Base-by-base conservation (phyloP, 805 yeast species). In the Suhomyces prunicola region DNA sequence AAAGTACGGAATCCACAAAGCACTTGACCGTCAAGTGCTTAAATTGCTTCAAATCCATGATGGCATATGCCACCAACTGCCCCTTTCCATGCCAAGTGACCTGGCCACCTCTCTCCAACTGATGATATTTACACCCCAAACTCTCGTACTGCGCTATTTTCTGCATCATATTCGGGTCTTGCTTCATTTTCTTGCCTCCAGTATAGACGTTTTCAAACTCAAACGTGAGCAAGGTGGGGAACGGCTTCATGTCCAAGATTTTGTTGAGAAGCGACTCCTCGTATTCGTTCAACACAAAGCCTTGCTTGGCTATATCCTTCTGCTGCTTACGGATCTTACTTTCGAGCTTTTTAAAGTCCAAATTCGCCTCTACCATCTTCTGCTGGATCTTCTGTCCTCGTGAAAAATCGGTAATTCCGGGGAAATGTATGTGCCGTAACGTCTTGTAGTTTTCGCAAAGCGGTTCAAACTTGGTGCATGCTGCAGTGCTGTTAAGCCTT, bases 81-180 rank as follows among this genome's bases (percentile, higher is more conserved):
- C 99, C 99, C 1, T 94, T 88, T 0, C 98, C 98, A 71, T 94
- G 99, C 76, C 89, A 94, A 0, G 99, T 94, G 1, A 94, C 83
- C 66, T 94, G 96, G 0, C 99, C 99, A 13, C 99, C 99, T 56
- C 99, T 76, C 50, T 84, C 84, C 0, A 94, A 81, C 61, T 89
- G 93, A n/a, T 85, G 79, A 63, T 83, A 88, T 29, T 77, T 77
- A 13, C 91, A 86, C n/a, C 78, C 78, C 41, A 74, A 54, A 27
- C 47, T 52, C 48, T 70, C 62, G 59, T 65, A 72, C 35, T 56
- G 57, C 47, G 55, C 39, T 41, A 67, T 62, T 60, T 69, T 66
- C 5, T 60, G 64, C 17, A 49, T 52, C 27, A 68, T 66, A 1
- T 77, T 66, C 0, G 84, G 70, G 31, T 79, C 76, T 29, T 79